Evolutionary conservation across 2,329 filamentous ascomycete genomes (phyloP).

Genomic region (Neoascochyta sp.): DNA sequence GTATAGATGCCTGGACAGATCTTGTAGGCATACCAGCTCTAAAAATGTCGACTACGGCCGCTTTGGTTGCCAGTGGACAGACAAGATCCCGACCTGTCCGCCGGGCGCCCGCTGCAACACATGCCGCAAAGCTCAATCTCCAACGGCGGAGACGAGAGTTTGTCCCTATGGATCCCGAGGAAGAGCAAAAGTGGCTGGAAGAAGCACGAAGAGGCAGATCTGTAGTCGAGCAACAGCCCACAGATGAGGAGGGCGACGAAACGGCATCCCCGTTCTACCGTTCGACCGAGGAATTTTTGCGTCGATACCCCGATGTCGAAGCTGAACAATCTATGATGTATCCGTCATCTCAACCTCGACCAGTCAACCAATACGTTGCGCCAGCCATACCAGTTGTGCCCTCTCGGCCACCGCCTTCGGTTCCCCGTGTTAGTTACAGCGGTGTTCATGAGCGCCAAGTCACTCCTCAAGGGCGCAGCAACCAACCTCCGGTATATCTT

Average conservation of each 20-base stretch:
- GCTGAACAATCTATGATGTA: constrained; percentile 55
- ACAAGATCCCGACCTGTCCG: constrained; percentile 49
- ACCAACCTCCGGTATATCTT: constrained; percentile 44
- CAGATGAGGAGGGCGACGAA: constrained; percentile 30
- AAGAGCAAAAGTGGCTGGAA: constrained; percentile 77
- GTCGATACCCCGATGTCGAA: constrained; percentile 69
- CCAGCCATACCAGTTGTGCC: constrained; percentile 56
- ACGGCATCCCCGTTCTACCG: constrained; percentile 49
- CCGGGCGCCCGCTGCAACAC: constrained; percentile 51
- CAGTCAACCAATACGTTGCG: constrained; percentile 49
- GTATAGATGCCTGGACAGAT: constrained; percentile 81
- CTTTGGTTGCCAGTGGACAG: constrained; percentile 47
- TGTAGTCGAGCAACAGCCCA: constrained; percentile 33
- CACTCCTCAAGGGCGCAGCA: constrained; percentile 30
- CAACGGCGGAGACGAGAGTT: constrained; percentile 56
- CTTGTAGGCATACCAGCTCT: constrained; percentile 70
- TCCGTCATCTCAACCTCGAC: constrained; percentile 35
- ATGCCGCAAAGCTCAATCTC: constrained; percentile 52
- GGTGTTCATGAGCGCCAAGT: constrained; percentile 64
- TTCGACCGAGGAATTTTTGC: constrained; percentile 78
- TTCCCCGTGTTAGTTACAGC: constrained; percentile 67
- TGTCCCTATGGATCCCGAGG: constrained; percentile 73
- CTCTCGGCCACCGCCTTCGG: constrained; percentile 56
- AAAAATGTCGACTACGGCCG: constrained; percentile 54
- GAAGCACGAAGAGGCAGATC: constrained; percentile 66